Evolutionary conservation across 305 asterid species (phyloP).

Genomic region (Plantago coronopus): DNA sequence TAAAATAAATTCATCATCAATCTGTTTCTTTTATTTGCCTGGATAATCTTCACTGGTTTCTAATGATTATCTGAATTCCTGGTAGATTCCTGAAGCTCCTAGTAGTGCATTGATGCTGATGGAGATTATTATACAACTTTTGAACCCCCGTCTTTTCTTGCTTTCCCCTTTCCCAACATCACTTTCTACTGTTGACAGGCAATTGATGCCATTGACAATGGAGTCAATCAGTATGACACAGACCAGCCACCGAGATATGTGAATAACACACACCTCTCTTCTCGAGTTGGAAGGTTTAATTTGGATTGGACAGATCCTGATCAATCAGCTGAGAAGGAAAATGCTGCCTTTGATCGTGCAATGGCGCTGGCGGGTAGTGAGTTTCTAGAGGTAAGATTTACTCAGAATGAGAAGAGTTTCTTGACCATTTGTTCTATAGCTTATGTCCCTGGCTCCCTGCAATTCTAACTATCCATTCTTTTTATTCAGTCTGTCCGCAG

Average conservation of each 20-base stretch:
- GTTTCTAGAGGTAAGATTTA: constrained; percentile 66
- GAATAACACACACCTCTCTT: constrained; percentile 70
- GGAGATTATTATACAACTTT: no score
- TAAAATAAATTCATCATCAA: no score
- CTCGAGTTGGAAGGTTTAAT: constrained; percentile 76
- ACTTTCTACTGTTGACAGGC: constrained; percentile 44
- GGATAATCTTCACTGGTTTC: not conserved
- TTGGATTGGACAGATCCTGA: constrained; percentile 85
- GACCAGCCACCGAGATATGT: constrained; percentile 78
- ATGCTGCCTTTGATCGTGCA: constrained; percentile 73
- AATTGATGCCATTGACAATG: constrained; percentile 84
- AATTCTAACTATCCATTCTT: constrained; percentile 7
- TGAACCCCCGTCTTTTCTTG: not conserved
- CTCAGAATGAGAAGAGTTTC: constrained; percentile 1
- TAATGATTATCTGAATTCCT: no score
- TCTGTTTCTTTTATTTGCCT: not conserved
- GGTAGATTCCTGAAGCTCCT: not conserved
- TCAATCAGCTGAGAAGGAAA: constrained; percentile 75
- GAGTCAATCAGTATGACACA: constrained; percentile 72
- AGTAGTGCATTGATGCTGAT: not conserved
- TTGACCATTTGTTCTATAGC: not conserved
- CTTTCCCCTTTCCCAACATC: not conserved
- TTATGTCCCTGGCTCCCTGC: constrained; percentile 5
- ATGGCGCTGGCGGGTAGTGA: constrained; percentile 78
- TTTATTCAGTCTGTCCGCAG: constrained; percentile 44